phyloP scores from a whole-genome alignment of 805 yeast genomes.

The Metschnikowia reukaufii region DNA sequence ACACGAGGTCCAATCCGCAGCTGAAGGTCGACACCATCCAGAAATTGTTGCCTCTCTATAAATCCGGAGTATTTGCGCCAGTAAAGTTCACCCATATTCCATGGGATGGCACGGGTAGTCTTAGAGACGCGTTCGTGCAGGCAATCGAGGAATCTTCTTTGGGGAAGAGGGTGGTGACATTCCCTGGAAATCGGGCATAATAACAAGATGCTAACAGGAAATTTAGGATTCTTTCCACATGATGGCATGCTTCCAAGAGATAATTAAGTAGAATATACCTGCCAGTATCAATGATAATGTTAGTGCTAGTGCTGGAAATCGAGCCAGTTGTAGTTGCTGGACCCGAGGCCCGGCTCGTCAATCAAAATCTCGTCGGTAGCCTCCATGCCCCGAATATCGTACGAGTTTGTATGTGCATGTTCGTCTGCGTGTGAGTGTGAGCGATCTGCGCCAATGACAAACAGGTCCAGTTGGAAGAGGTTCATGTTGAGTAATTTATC shows the following conservation, averaged over 20 bases:
- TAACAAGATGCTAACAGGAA: background rate
- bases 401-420: constrained; percentile 8
- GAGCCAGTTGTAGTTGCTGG: constrained; percentile 40
- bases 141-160: constrained; percentile 10
- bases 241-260: background rate
- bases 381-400: constrained; percentile 23
- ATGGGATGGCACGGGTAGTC: constrained; percentile 21
- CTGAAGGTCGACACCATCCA: constrained; percentile 55
- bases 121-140: constrained; percentile 12
- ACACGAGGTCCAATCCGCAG: constrained; percentile 46
- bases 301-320: constrained; percentile 25
- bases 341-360: constrained; percentile 20
- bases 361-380: constrained; percentile 36
- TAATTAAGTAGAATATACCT: no score
- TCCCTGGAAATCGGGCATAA: constrained; percentile 6
- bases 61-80: constrained; percentile 52
- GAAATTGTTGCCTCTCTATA: constrained; percentile 57
- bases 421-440: no score
- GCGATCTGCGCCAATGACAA: constrained; percentile 28
- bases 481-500: constrained; percentile 42
- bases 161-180: constrained; percentile 16
- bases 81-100: constrained; percentile 46
- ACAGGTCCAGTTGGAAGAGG: constrained; percentile 36
- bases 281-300: no score
- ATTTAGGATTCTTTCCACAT: no score